phyloP scores from a whole-genome alignment of 495 filamentous ascomycete species.

The Penicillium daleae region DNA sequence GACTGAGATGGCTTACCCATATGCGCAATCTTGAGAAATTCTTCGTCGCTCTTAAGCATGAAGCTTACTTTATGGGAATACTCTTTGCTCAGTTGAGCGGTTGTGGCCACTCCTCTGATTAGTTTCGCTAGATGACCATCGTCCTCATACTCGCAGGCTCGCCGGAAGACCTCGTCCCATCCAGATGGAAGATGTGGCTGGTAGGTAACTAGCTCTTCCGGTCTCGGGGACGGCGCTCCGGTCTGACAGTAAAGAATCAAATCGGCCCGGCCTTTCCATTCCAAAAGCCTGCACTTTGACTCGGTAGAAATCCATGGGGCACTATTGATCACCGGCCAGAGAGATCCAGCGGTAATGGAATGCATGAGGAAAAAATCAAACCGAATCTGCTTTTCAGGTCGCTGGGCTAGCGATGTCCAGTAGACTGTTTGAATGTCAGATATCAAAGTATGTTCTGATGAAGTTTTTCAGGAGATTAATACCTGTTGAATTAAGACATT shows the following conservation, averaged over 20 bases:
- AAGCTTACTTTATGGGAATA: slow-evolving; percentile 17
- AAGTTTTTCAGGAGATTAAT: neutral
- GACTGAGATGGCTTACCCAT: slow-evolving; percentile 24
- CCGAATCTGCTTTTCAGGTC: slow-evolving; percentile 32
- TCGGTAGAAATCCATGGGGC: slow-evolving; percentile 34
- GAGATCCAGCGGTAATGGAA: slow-evolving; percentile 37
- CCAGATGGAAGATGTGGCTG: slow-evolving; percentile 21
- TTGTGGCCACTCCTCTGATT: slow-evolving; percentile 39
- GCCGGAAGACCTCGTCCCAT: slow-evolving; percentile 36
- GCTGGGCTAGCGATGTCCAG: slow-evolving; percentile 30
- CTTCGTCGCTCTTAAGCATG: slow-evolving; percentile 28
- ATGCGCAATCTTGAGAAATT: slow-evolving; percentile 41
- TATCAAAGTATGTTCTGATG: neutral
- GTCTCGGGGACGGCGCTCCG: slow-evolving; percentile 23
- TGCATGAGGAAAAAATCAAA: slow-evolving; percentile 52
- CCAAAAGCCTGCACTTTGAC: slow-evolving; percentile 36
- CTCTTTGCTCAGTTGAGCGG: slow-evolving; percentile 25
- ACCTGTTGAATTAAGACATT: slow-evolving; percentile 33
- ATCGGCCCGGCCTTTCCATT: slow-evolving; percentile 43
- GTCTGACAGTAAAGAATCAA: slow-evolving; percentile 40
- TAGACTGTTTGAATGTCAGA: slow-evolving; percentile 19
- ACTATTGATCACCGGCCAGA: slow-evolving; percentile 31
- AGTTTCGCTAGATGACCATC: slow-evolving; percentile 47
- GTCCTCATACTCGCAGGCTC: slow-evolving; percentile 34
- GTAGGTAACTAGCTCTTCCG: slow-evolving; percentile 27